Percentiles rank a stretch among this genome's conserved stretches.
Evolutionary conservation across 495 filamentous ascomycete species (phyloP).

Genomic region (Aspergillus saccharolyticus): DNA sequence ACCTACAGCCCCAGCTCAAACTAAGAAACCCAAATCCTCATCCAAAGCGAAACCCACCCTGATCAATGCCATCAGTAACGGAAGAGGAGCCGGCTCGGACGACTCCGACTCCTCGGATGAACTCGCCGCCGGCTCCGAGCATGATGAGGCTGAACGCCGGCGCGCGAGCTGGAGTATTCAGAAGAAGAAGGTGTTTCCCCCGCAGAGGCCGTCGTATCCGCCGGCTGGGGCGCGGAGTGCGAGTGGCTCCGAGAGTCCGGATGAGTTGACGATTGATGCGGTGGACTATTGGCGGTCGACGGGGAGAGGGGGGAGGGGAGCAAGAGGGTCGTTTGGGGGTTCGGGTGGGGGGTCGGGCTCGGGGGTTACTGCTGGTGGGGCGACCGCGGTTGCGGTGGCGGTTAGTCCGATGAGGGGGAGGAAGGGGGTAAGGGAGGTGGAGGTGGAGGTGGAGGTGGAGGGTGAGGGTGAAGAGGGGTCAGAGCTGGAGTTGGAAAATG

Average conservation of each 20-base stretch:
- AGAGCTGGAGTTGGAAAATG: too few species aligned
- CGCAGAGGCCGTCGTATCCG: slow-evolving; percentile 31
- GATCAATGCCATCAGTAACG: too few species aligned
- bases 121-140: slow-evolving; percentile 40
- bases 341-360: not conserved
- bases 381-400: not conserved
- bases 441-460: too few species aligned
- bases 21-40: too few species aligned
- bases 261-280: slow-evolving; percentile 40
- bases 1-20: too few species aligned
- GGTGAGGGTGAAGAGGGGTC: too few species aligned
- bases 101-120: slow-evolving; percentile 44
- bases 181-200: slow-evolving; percentile 34
- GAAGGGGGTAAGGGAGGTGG: too few species aligned
- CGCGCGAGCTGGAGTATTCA: slow-evolving; percentile 35
- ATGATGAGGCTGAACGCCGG: slow-evolving; percentile 37
- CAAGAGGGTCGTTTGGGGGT: not conserved
- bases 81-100: too few species aligned
- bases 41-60: too few species aligned
- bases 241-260: slow-evolving; percentile 40
- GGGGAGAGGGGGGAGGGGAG: too few species aligned
- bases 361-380: too few species aligned
- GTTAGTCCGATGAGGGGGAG: not conserved
- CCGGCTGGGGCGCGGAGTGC: slow-evolving; percentile 24
- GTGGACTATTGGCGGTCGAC: slow-evolving; percentile 34